Evolutionary conservation across 768 basidiomycete genomes (phyloP), one percentile per base, ranked within the genome.

Genomic region (Xerocomus brunneocitrinus): DNA sequence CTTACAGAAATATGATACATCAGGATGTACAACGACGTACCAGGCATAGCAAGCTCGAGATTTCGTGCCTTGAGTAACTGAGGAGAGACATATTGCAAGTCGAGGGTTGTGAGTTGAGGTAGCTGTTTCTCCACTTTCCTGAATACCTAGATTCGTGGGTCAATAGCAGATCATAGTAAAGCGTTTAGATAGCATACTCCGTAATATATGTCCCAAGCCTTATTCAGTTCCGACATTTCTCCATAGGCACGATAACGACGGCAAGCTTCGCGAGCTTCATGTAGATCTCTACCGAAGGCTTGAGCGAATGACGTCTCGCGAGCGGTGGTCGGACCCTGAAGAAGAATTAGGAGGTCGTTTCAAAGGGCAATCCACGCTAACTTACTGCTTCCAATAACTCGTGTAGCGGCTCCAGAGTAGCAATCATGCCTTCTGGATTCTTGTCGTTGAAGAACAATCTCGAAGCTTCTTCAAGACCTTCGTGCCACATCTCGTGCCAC

Each of bases 401-500:
- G 60, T 99, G 97, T 53, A 98, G 73, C 3, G 95, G 95, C 61
- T 94, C 92, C 45, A 99, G 71, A 12, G 83, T 87, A 24, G 85
- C 86, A 62, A 98, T 97, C 97, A 99, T 99, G 6, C 90, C 97
- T 54, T 92, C 89, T 2, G 95, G 87, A 68, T 99, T 97, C 63
- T 92, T 89, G 61, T 98, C 97, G 9, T 91, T 94, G 77, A 95
- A 99, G 74, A 94, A 99, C 43, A 93, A 73, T 39, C 97, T 82
- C 7, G 95, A 97, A 6, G 97, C 97, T 70, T 99, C 97, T 72
- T 99, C 97, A 22, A 99, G 76, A 16, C 92, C 94, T 73, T 99
- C 97, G 62, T 98, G 94, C 97, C 97, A 99, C 58, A 94, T 76
- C 68, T 99, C 97, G 61, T 98, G 95, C 97, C 97, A 99, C 10